phyloP scores from a whole-genome alignment of 306 rosid genomes.

The Sicyos baderoa region DNA sequence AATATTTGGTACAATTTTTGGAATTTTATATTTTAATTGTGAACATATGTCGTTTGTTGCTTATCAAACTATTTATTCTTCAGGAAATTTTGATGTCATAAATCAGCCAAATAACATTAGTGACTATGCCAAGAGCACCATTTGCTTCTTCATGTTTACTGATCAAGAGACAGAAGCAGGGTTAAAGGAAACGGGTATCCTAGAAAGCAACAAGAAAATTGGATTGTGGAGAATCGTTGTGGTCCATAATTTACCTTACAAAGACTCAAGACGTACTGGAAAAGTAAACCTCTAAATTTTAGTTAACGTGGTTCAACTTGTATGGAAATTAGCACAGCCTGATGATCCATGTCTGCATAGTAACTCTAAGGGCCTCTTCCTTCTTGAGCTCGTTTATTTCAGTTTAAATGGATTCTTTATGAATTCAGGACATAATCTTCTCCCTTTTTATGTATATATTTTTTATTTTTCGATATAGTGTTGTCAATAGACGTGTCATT shows the following conservation, averaged over 20 bases:
- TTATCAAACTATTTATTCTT: constrained; percentile 23
- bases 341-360: background rate
- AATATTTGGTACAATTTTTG: constrained; percentile 54
- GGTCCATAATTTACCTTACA: constrained; percentile 63
- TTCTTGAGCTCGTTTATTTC: background rate
- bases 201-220: constrained; percentile 52
- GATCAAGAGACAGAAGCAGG: constrained; percentile 69
- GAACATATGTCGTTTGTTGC: constrained; percentile 11
- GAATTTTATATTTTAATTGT: background rate
- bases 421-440: background rate
- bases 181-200: constrained; percentile 39
- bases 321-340: background rate
- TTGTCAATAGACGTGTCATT: too few species aligned
- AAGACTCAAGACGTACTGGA: constrained; percentile 74
- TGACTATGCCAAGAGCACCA: constrained; percentile 57
- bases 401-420: constrained; percentile 1
- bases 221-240: constrained; percentile 78
- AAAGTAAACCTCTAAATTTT: constrained; percentile 49
- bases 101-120: constrained; percentile 64
- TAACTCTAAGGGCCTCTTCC: constrained; percentile 1
- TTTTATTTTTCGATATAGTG: too few species aligned
- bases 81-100: constrained; percentile 83
- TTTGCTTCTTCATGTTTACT: constrained; percentile 82
- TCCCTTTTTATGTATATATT: too few species aligned
- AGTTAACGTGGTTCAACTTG: background rate